Evolutionary conservation across 345 rosid species (phyloP), one percentile per base, ranked within the genome.

Genomic region (Gossypium herbaceum): DNA sequence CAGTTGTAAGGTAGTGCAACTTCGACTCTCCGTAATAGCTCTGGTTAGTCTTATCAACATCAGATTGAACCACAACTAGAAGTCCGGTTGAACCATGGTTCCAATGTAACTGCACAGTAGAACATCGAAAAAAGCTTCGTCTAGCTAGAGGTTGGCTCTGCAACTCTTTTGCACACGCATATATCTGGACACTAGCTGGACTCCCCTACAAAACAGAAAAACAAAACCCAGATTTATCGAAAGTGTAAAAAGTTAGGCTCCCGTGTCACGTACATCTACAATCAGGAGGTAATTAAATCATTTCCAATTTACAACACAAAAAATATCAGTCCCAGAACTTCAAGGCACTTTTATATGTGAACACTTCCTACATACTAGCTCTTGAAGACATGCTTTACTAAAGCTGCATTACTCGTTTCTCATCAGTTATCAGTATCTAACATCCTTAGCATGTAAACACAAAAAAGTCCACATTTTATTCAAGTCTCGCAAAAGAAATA

Each of bases 11-110:
- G 84, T 95, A 93, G 82, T 90, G 85, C 78, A 95, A 79, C 84
- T 95, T 92, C 6, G 98, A 84, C 79, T 92, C 97, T 66, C 99
- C 99, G 74, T 95, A 95, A 81, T 93, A 95, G 83, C 96, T 95
- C 77, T 93, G 89, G 78, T 95, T 95, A 75, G 99, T 93, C 86
- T 93, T 93, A 81, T 92, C 98, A 69, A 94, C 97, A 89, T 94
- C 98, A 69, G 97, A 81, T 77, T 90, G 98, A 70, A 84, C 97
- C 78, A 92, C 88, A 19, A 82, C 92, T 48, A 94, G 77, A 80
- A 94, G 92, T 77, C 98, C 98, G 55, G 91, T 92, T 41, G 98
- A 89, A 52, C 98, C 94, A 76, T 67, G 76, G 74, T 92, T 92
- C 98, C 98, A 94, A 70, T 76, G 83, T 81, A 94, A 80, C 74